A percentile compares a stretch with the other conserved stretches of the same genome.
These are phyloP conservation scores for Eucalyptus globulus DNA, from an alignment of 345 rosid species.

Conservation along the genomic window DNA sequence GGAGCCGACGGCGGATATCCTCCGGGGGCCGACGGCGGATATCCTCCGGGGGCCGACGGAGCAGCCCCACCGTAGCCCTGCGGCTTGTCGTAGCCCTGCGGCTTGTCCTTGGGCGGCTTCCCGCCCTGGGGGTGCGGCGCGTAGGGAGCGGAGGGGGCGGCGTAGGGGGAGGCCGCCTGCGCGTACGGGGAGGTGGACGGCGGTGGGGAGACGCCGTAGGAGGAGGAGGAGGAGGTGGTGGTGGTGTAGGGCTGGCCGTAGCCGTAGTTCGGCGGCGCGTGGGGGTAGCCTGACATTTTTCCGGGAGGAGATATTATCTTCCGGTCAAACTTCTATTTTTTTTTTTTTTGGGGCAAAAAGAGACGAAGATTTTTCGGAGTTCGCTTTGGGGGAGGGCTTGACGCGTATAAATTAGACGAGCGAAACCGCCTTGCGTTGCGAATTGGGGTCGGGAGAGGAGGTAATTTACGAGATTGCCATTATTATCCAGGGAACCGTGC, in stretches of 20 bases:
- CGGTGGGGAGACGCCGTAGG: slow-evolving; percentile 13
- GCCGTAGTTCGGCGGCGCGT: neutral
- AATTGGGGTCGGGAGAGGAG: neutral
- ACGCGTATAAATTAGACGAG: neutral
- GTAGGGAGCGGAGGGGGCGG: slow-evolving; percentile 30
- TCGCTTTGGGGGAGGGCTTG: neutral
- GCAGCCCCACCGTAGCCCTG: neutral
- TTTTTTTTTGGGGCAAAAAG: neutral
- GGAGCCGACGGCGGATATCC: neutral
- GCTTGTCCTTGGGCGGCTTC: slow-evolving; percentile 70
- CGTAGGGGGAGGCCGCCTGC: neutral
- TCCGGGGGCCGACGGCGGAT: neutral
- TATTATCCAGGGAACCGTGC: neutral
- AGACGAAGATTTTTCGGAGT: neutral
- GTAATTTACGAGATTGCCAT: neutral
- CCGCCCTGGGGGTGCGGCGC: slow-evolving; percentile 20
- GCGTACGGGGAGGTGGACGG: slow-evolving; percentile 9
- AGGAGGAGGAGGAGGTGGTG: slow-evolving; percentile 2
- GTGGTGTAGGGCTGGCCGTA: slow-evolving; percentile 11
- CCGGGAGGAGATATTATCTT: neutral
- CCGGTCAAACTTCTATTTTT: too few relatives aligned
- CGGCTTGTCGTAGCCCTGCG: slow-evolving; percentile 25
- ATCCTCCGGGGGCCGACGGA: neutral
- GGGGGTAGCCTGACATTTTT: neutral
- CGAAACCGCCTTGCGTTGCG: neutral